Conservation (phyloP, 331 rosid species). For the Acacia pycnantha region DNA sequence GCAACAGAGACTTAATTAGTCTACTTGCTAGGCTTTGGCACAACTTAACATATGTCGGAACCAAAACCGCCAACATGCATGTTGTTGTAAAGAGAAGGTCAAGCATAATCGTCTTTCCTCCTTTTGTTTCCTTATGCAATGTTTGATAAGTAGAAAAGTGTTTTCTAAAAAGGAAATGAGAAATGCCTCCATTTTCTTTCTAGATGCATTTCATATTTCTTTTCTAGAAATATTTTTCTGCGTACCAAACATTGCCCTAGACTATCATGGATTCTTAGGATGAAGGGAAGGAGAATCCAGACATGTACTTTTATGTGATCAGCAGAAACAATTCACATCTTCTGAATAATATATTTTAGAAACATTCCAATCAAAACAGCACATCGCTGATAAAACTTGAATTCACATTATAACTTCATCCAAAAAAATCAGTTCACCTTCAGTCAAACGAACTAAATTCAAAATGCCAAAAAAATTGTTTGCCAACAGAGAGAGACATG, state of each 20-base stretch:
- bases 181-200: background rate
- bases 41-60: slow-evolving; percentile 21
- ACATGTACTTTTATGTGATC: background rate
- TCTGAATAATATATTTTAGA: background rate
- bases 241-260: background rate
- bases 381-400: background rate
- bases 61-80: slow-evolving; percentile 16
- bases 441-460: slow-evolving; percentile 19
- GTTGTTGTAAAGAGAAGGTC: background rate
- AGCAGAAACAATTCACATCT: background rate
- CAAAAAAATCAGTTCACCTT: background rate
- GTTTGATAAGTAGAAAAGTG: background rate
- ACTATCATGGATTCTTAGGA: background rate
- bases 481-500: background rate
- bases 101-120: background rate
- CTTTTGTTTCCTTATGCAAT: background rate
- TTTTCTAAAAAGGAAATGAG: background rate
- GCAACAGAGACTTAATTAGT: slow-evolving; percentile 15
- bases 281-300: background rate
- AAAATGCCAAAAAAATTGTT: background rate
- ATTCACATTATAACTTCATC: background rate
- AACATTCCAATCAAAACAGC: slow-evolving; percentile 1
- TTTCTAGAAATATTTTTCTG: background rate
- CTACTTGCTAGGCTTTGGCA: background rate
- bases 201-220: background rate